A percentile compares a stretch with the other conserved stretches of the same genome.
phyloP scores from a whole-genome alignment of 2,329 filamentous ascomycete genomes.

The Fusarium dimerum region DNA sequence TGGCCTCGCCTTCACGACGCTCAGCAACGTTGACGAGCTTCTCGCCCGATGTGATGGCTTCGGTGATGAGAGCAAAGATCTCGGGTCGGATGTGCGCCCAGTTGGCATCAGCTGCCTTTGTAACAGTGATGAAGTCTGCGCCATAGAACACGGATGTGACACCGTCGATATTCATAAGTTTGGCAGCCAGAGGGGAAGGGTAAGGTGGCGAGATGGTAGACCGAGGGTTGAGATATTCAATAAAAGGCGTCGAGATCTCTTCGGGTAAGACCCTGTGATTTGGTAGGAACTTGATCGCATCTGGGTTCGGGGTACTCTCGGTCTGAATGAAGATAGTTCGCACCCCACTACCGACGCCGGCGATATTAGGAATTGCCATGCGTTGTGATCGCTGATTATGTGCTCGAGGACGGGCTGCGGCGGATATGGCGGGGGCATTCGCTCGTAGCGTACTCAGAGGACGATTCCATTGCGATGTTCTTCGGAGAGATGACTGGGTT shows the following conservation, averaged over 20 bases:
- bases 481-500: constrained; percentile 21
- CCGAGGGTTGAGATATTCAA: constrained; percentile 90
- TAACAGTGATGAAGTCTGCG: constrained; percentile 93
- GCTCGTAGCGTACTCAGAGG: constrained; percentile 29
- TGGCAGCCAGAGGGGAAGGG: constrained; percentile 86
- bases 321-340: constrained; percentile 98
- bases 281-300: constrained; percentile 94
- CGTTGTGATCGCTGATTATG: constrained; percentile 13
- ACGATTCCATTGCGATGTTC: constrained; percentile 29
- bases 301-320: constrained; percentile 89
- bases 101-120: constrained; percentile 81
- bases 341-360: constrained; percentile 36
- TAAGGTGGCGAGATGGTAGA: constrained; percentile 86
- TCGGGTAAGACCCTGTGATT: constrained; percentile 84
- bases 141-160: constrained; percentile 96
- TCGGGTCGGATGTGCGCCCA: constrained; percentile 97
- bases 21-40: constrained; percentile 74
- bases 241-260: constrained; percentile 70
- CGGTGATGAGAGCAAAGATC: constrained; percentile 92
- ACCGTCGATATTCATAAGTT: constrained; percentile 90
- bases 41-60: constrained; percentile 83
- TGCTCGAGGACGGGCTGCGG: constrained; percentile 24
- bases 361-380: constrained; percentile 20
- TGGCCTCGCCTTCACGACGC: constrained; percentile 53
- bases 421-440: constrained; percentile 17